Evolutionary conservation across 768 basidiomycete species (phyloP).

Genomic region (Termitomyces sp.): DNA sequence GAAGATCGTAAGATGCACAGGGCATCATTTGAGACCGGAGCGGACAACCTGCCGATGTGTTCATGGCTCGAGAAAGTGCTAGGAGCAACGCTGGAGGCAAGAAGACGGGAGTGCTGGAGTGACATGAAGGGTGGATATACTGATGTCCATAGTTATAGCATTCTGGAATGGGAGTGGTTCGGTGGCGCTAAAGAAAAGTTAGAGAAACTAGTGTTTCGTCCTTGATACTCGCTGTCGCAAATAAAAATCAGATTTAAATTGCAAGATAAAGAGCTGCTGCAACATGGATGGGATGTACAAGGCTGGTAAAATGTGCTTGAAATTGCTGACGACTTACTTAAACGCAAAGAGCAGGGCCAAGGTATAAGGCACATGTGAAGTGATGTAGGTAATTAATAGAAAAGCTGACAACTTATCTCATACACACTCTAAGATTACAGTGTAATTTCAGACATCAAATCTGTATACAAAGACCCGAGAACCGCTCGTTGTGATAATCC

Average conservation of each 20-base stretch:
- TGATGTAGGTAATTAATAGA: too few relatives aligned
- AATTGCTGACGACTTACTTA: too few relatives aligned
- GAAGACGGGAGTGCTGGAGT: slow-evolving; percentile 35
- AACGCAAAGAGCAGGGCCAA: too few relatives aligned
- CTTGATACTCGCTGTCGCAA: neutral
- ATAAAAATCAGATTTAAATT: neutral
- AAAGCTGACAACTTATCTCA: neutral
- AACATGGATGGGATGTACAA: neutral
- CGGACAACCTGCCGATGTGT: slow-evolving; percentile 38
- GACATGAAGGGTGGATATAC: slow-evolving; percentile 26
- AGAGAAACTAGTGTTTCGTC: slow-evolving; percentile 14
- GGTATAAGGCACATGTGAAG: too few relatives aligned
- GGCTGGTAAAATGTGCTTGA: neutral
- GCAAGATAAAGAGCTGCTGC: neutral
- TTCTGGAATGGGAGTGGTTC: slow-evolving; percentile 38
- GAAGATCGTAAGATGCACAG: slow-evolving; percentile 36
- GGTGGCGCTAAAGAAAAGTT: slow-evolving; percentile 25
- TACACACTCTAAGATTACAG: neutral
- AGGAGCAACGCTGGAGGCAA: slow-evolving; percentile 31
- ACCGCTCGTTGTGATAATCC: slow-evolving; percentile 50
- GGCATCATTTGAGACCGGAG: slow-evolving; percentile 33
- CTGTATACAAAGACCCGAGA: slow-evolving; percentile 42
- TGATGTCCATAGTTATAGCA: slow-evolving; percentile 35
- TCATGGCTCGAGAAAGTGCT: slow-evolving; percentile 38
- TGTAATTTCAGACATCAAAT: slow-evolving; percentile 45